Evolutionary conservation across 2,329 filamentous ascomycete species (phyloP).

Genomic region (Phialophora macrospora): DNA sequence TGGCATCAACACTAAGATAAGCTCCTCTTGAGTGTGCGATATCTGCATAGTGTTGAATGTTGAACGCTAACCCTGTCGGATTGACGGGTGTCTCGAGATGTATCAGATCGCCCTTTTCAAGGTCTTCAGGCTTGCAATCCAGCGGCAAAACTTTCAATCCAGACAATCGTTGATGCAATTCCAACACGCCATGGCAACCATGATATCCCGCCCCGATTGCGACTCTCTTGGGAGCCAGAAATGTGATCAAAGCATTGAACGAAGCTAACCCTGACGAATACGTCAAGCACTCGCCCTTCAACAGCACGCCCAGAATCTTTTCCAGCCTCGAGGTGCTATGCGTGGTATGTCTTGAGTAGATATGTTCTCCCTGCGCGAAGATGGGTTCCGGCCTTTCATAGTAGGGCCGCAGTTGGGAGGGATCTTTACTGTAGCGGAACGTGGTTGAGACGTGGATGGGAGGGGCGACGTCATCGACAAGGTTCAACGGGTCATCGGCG

Average conservation of each 20-base stretch:
- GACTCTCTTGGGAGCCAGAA: conserved; percentile 79
- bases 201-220: conserved; percentile 88
- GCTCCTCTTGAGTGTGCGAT: conserved; percentile 75
- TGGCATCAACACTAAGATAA: conserved; percentile 81
- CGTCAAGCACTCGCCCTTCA: conserved; percentile 71
- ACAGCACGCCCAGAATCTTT: conserved; percentile 73
- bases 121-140: conserved; percentile 66
- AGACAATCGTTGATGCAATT: conserved; percentile 73
- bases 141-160: conserved; percentile 75
- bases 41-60: conserved; percentile 72
- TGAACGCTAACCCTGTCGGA: conserved; percentile 79
- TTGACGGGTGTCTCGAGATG: conserved; percentile 95
- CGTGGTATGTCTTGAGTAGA: conserved; percentile 81
- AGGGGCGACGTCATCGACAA: conserved; percentile 79
- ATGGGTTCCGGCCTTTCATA: conserved; percentile 52
- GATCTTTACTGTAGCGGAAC: conserved; percentile 78
- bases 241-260: conserved; percentile 85
- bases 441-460: conserved; percentile 90
- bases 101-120: conserved; percentile 79
- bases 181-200: conserved; percentile 86
- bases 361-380: conserved; percentile 54
- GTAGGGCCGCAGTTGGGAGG: conserved; percentile 63
- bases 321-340: conserved; percentile 87
- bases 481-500: conserved; percentile 77
- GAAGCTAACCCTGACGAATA: conserved; percentile 86